Percentiles rank a stretch among this genome's conserved stretches.
Evolutionary conservation across 306 rosid genomes (phyloP).

Genomic region (Ormosia emarginata): DNA sequence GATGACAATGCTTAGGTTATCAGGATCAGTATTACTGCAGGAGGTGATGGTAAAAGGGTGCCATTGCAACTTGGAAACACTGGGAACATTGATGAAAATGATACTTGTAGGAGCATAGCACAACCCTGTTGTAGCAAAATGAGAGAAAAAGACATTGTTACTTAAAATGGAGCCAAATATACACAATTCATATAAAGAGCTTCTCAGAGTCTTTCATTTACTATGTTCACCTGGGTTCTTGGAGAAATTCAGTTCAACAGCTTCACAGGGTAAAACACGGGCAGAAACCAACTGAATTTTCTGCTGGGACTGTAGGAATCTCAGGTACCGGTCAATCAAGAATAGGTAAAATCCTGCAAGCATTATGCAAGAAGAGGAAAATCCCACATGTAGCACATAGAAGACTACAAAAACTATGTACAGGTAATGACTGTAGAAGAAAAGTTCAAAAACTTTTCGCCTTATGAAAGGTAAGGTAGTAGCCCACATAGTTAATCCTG

Average conservation of each 20-base stretch:
- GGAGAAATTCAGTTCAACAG: slow-evolving; percentile 59
- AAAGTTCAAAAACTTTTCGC: slow-evolving; percentile 52
- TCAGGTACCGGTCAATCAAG: slow-evolving; percentile 48
- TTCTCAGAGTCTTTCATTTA: neutral
- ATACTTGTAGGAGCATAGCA: slow-evolving; percentile 54
- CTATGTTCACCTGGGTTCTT: slow-evolving; percentile 42
- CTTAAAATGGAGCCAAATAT: neutral
- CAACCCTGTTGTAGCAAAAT: slow-evolving; percentile 31
- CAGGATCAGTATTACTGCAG: slow-evolving; percentile 34
- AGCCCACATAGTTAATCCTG: slow-evolving; percentile 54
- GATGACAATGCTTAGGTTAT: slow-evolving; percentile 44
- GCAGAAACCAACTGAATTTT: slow-evolving; percentile 37
- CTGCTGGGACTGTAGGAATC: slow-evolving; percentile 56
- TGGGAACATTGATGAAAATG: slow-evolving; percentile 52
- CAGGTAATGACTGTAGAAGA: slow-evolving; percentile 52
- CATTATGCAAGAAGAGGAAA: slow-evolving; percentile 47
- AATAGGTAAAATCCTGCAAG: slow-evolving; percentile 65
- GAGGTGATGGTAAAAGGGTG: slow-evolving; percentile 63
- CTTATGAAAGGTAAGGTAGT: slow-evolving; percentile 45
- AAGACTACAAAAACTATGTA: slow-evolving; percentile 55
- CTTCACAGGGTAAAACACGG: slow-evolving; percentile 52
- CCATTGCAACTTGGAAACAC: slow-evolving; percentile 68
- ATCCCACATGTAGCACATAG: slow-evolving; percentile 54
- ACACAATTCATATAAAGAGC: neutral
- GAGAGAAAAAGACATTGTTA: neutral